phyloP scores from a whole-genome alignment of 495 filamentous ascomycete genomes.

The Penicillium ucsense region DNA sequence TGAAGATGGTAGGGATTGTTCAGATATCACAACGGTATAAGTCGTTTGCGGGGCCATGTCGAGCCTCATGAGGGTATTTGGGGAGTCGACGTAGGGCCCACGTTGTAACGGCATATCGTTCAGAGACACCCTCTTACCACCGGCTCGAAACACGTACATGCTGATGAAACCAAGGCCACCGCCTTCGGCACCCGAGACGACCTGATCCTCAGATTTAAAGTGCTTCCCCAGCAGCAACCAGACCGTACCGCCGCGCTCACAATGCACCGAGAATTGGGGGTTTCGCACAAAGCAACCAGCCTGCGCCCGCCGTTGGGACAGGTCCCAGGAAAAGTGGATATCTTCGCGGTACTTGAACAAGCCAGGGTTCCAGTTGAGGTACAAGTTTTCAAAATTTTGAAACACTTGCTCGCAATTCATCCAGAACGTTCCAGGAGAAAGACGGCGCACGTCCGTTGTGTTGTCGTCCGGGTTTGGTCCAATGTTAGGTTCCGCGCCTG shows the following conservation, averaged over 20 bases:
- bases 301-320: constrained; percentile 45
- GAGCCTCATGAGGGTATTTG: constrained; percentile 77
- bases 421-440: constrained; percentile 74
- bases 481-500: constrained; percentile 46
- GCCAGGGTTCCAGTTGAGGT: constrained; percentile 92
- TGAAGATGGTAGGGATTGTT: constrained; percentile 61
- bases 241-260: constrained; percentile 46
- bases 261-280: constrained; percentile 70
- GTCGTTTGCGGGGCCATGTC: constrained; percentile 46
- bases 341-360: constrained; percentile 76
- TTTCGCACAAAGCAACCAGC: constrained; percentile 62
- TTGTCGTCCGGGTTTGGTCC: background rate
- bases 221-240: constrained; percentile 86
- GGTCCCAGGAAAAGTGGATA: constrained; percentile 81
- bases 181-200: constrained; percentile 16
- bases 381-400: constrained; percentile 88
- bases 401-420: constrained; percentile 76
- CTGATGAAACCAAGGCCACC: constrained; percentile 65
- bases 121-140: constrained; percentile 65
- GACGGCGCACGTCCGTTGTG: background rate
- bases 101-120: constrained; percentile 56
- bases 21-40: constrained; percentile 72
- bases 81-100: constrained; percentile 84
- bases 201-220: constrained; percentile 41
- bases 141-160: constrained; percentile 64